Evolutionary conservation across 164 flowering plant genomes (phyloP).

Genomic region (Kingdonia uniflora): DNA sequence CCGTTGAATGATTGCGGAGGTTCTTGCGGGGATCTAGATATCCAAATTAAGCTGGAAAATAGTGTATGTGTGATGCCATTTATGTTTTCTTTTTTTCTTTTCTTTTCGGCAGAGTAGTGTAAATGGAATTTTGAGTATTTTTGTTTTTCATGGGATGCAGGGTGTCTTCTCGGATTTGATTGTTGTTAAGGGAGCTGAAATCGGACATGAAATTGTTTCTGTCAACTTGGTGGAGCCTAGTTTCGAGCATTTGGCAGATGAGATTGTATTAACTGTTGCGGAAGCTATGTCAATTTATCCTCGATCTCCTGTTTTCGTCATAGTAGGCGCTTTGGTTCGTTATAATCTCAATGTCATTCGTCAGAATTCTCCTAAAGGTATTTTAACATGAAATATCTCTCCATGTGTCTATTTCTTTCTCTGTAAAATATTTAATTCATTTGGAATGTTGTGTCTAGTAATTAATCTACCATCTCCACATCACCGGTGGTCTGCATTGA

Average conservation of each 20-base stretch:
- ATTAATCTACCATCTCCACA: constrained; percentile 69
- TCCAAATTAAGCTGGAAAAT: constrained; percentile 74
- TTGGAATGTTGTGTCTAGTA: constrained; percentile 26
- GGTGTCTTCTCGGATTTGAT: constrained; percentile 71
- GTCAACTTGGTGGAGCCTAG: constrained; percentile 67
- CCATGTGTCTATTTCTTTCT: too few relatives aligned
- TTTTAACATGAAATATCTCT: too few relatives aligned
- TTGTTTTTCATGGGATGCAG: constrained; percentile 29
- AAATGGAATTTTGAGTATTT: not conserved
- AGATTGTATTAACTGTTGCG: constrained; percentile 76
- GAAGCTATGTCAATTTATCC: constrained; percentile 97
- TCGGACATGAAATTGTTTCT: constrained; percentile 79
- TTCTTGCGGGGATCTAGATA: constrained; percentile 67
- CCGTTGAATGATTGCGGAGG: constrained; percentile 93
- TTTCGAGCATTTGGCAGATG: constrained; percentile 47
- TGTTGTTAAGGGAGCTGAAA: constrained; percentile 72
- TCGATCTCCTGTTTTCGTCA: constrained; percentile 81
- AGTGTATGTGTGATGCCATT: constrained; percentile 38
- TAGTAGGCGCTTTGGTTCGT: constrained; percentile 57
- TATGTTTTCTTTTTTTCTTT: not conserved
- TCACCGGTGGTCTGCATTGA: constrained; percentile 62
- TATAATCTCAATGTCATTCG: constrained; percentile 70
- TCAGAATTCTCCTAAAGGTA: constrained; percentile 72
- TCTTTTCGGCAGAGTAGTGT: not conserved
- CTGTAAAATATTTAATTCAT: too few relatives aligned